These are phyloP conservation scores for Leishmania amazonensis DNA, from an alignment of 208 protist genomes.

Conservation along the genomic window DNA sequence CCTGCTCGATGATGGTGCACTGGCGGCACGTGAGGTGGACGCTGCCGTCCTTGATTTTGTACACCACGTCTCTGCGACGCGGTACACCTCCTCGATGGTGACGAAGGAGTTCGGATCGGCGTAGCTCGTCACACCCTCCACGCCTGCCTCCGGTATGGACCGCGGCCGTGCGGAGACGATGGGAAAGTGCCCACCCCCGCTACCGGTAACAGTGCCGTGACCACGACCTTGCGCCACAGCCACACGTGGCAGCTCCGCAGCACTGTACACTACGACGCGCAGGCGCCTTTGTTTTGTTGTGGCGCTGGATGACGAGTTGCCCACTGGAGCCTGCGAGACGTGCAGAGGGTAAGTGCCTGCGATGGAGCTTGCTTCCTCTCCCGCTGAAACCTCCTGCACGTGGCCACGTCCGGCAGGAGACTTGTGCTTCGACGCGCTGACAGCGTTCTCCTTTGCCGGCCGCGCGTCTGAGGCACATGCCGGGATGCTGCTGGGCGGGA, in stretches of 20 bases:
- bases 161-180: slow-evolving; percentile 23
- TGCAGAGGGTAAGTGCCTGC: background rate
- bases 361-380: background rate
- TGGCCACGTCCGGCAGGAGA: background rate
- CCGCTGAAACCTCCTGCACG: background rate
- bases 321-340: background rate
- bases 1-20: slow-evolving; percentile 14
- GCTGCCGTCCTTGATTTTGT: background rate
- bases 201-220: background rate
- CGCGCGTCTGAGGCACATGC: background rate
- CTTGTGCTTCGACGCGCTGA: background rate
- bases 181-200: background rate
- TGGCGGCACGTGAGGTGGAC: background rate
- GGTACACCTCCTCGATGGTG: slow-evolving; percentile 76
- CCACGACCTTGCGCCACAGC: slow-evolving; percentile 26
- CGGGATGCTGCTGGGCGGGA: slow-evolving; percentile 5
- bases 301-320: background rate
- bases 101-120: slow-evolving; percentile 64
- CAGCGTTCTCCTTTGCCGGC: background rate
- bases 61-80: background rate
- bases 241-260: slow-evolving; percentile 61
- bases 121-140: slow-evolving; percentile 34
- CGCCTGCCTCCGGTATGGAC: slow-evolving; percentile 16
- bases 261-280: slow-evolving; percentile 56
- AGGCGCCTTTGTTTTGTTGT: slow-evolving; percentile 36